phyloP scores from a whole-genome alignment of 2,329 filamentous ascomycete species.

The Endoconidiophora polonica region DNA sequence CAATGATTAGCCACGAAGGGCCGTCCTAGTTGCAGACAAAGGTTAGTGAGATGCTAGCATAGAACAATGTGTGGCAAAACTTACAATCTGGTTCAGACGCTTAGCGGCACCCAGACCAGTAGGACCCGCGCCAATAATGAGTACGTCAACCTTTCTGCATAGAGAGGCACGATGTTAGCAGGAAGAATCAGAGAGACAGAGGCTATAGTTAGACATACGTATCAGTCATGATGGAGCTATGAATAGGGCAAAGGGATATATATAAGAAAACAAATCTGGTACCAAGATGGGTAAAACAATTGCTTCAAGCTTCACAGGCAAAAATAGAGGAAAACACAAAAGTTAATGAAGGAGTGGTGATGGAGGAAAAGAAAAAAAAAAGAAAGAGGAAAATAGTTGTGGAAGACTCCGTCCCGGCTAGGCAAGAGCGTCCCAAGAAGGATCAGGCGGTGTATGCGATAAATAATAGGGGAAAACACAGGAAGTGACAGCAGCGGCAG shows the following conservation, averaged over 20 bases:
- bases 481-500: no score
- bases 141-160: constrained; percentile 40
- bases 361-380: no score
- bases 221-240: constrained; percentile 18
- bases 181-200: background rate
- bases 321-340: no score
- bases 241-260: constrained; percentile 10
- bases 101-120: constrained; percentile 97
- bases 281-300: no score
- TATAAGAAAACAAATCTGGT: background rate
- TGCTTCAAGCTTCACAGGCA: no score
- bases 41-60: constrained; percentile 16
- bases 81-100: constrained; percentile 87
- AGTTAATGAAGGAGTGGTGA: no score
- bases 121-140: constrained; percentile 94
- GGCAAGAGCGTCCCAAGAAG: no score
- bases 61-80: constrained; percentile 21
- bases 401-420: no score
- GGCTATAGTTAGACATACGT: constrained; percentile 14
- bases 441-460: no score
- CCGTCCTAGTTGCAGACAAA: constrained; percentile 43
- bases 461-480: no score
- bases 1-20: constrained; percentile 90
- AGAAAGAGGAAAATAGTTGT: no score
- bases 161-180: background rate